Conservation (phyloP, 148 eudicot species). For the Nyssa sinensis region DNA sequence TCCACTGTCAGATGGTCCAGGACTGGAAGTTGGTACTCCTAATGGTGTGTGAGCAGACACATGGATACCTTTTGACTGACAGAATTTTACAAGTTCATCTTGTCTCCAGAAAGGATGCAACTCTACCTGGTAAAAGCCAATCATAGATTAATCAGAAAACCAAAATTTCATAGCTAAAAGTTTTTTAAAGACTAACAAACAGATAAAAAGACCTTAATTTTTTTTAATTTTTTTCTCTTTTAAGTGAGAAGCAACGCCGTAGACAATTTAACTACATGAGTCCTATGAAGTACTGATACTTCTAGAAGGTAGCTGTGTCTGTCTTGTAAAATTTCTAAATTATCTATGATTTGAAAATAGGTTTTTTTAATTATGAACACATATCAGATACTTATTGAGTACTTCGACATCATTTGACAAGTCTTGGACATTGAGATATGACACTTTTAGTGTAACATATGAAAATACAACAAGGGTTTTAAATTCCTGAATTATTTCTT, state of each 20-base stretch:
- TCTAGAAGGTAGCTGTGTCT: too few relatives aligned
- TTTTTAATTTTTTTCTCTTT: background rate
- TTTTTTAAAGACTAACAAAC: too few relatives aligned
- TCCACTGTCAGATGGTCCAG: slow-evolving; percentile 25
- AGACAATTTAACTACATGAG: background rate
- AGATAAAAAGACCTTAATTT: background rate
- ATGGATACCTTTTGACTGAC: slow-evolving; percentile 32
- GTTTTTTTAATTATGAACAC: too few relatives aligned
- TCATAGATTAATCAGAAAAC: slow-evolving; percentile 1
- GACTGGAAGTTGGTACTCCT: slow-evolving; percentile 25
- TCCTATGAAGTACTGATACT: too few relatives aligned
- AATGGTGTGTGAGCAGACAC: slow-evolving; percentile 40
- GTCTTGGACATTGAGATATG: too few relatives aligned
- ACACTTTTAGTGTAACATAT: too few relatives aligned
- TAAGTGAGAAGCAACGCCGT: background rate
- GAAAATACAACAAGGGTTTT: too few relatives aligned
- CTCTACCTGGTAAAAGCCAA: slow-evolving; percentile 24
- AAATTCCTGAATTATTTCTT: too few relatives aligned
- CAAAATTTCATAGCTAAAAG: background rate
- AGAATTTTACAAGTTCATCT: slow-evolving; percentile 34
- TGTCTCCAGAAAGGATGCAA: slow-evolving; percentile 40
- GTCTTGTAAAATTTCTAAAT: too few relatives aligned
- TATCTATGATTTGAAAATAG: too few relatives aligned
- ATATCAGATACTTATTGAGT: too few relatives aligned
- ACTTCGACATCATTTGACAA: too few relatives aligned